A percentile compares a stretch with the other conserved stretches of the same genome.
Conservation (phyloP, 1,139 yeast species). For the Protomyces pachydermus region DNA sequence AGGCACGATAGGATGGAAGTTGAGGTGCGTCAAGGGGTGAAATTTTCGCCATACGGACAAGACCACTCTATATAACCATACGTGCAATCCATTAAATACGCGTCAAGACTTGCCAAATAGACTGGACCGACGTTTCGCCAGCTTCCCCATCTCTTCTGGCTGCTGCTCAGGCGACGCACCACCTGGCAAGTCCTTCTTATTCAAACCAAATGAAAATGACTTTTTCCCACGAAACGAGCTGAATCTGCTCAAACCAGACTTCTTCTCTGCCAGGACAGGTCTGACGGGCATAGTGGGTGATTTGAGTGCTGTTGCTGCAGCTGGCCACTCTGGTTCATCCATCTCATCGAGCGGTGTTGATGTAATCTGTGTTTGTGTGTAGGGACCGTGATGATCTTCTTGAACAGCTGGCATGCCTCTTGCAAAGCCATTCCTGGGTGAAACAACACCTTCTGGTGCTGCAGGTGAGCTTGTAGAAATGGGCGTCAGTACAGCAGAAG, state of each 20-base stretch:
- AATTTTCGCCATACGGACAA: too few relatives aligned
- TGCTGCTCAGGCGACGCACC: constrained; percentile 1
- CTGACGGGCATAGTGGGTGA: constrained; percentile 2
- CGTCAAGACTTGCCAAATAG: constrained; percentile 7
- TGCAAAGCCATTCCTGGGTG: neutral
- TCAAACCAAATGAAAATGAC: neutral
- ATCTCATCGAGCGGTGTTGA: constrained; percentile 19
- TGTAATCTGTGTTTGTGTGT: constrained; percentile 15
- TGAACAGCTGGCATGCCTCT: neutral
- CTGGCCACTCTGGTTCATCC: constrained; percentile 20
- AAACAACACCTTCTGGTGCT: neutral
- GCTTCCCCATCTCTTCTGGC: neutral
- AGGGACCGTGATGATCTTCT: constrained; percentile 15
- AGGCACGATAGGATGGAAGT: too few relatives aligned
- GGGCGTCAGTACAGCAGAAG: neutral
- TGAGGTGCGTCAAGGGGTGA: too few relatives aligned
- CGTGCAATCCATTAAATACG: neutral
- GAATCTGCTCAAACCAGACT: constrained; percentile 13
- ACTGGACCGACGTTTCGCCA: constrained; percentile 11
- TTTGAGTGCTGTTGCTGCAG: neutral
- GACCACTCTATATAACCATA: neutral
- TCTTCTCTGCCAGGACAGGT: constrained; percentile 9
- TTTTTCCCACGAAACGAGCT: constrained; percentile 21
- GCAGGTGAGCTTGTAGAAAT: neutral
- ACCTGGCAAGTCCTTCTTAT: constrained; percentile 2